A percentile compares a stretch with the other conserved stretches of the same genome.
Evolutionary conservation across 495 filamentous ascomycete species (phyloP).

Genomic region (Penicillium bovifimosum): DNA sequence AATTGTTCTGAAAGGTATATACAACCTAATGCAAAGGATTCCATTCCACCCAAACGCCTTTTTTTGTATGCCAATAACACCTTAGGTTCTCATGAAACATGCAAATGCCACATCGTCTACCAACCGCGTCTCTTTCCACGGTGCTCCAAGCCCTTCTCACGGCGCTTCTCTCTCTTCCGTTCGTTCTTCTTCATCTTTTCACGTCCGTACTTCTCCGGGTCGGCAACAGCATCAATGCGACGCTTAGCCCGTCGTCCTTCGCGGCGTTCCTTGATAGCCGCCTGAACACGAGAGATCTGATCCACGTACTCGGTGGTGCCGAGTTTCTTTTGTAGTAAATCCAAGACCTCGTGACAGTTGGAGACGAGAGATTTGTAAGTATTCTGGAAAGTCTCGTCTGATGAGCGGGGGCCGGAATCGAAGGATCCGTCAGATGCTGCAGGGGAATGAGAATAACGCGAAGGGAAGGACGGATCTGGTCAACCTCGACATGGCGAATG

Average conservation of each 20-base stretch:
- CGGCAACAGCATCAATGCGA: slow-evolving; percentile 74
- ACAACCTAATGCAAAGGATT: neutral
- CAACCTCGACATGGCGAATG: slow-evolving; percentile 48
- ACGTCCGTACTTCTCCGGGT: slow-evolving; percentile 69
- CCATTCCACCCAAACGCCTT: slow-evolving; percentile 22
- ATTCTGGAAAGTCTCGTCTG: slow-evolving; percentile 59
- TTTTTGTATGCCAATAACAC: slow-evolving; percentile 27
- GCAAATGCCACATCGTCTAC: slow-evolving; percentile 27
- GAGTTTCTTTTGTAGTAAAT: slow-evolving; percentile 70
- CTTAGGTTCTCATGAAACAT: slow-evolving; percentile 22
- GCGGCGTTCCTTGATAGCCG: slow-evolving; percentile 61
- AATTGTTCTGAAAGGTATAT: slow-evolving; percentile 16
- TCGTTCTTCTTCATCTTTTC: slow-evolving; percentile 84
- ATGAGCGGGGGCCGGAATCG: slow-evolving; percentile 60
- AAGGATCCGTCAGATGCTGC: slow-evolving; percentile 75
- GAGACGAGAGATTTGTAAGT: slow-evolving; percentile 60
- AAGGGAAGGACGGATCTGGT: slow-evolving; percentile 54
- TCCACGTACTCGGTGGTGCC: slow-evolving; percentile 74
- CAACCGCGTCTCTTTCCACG: slow-evolving; percentile 66
- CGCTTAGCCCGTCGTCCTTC: slow-evolving; percentile 72
- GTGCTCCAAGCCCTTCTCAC: slow-evolving; percentile 65
- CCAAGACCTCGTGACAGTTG: slow-evolving; percentile 67
- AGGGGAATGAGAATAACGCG: slow-evolving; percentile 68
- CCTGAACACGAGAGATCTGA: slow-evolving; percentile 60
- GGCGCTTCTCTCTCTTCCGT: slow-evolving; percentile 75